Conservation (phyloP, 148 eudicot genomes). For the Rheum nobile region DNA sequence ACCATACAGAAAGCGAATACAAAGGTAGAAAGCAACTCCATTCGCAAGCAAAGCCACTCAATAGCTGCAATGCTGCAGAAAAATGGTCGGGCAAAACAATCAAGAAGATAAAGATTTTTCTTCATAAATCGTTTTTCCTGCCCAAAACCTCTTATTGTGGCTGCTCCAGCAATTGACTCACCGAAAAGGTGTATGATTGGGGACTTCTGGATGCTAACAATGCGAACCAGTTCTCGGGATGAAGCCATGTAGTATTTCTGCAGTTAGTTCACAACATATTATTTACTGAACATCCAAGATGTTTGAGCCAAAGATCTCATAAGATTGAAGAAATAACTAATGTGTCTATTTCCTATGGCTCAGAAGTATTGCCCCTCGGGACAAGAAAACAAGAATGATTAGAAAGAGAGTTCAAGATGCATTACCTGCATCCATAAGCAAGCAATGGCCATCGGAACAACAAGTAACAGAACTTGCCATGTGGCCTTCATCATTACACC, state of each 20-base stretch:
- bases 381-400: background rate
- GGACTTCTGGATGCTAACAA: slow-evolving; percentile 90
- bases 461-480: slow-evolving; percentile 91
- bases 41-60: slow-evolving; percentile 93
- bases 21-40: slow-evolving; percentile 85
- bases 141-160: slow-evolving; percentile 95
- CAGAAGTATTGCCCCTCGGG: background rate
- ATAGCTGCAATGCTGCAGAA: slow-evolving; percentile 92
- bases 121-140: slow-evolving; percentile 91
- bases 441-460: slow-evolving; percentile 87
- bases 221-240: slow-evolving; percentile 84
- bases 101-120: slow-evolving; percentile 84
- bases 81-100: slow-evolving; percentile 89
- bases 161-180: slow-evolving; percentile 96
- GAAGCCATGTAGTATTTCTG: slow-evolving; percentile 99
- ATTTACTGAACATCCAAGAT: background rate
- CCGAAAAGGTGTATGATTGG: slow-evolving; percentile 84
- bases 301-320: background rate
- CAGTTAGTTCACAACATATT: slow-evolving; percentile 6
- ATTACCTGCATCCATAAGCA: slow-evolving; percentile 98
- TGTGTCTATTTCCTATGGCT: background rate
- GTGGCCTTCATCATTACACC: slow-evolving; percentile 91
- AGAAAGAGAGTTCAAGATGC: slow-evolving; percentile 1
- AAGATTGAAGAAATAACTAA: background rate
- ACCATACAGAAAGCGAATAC: slow-evolving; percentile 96